A percentile compares a stretch with the other conserved stretches of the same genome.
These are phyloP conservation scores for Clarireedia homoeocarpa DNA, from an alignment of 2,329 filamentous ascomycete species.

Conservation along the genomic window DNA sequence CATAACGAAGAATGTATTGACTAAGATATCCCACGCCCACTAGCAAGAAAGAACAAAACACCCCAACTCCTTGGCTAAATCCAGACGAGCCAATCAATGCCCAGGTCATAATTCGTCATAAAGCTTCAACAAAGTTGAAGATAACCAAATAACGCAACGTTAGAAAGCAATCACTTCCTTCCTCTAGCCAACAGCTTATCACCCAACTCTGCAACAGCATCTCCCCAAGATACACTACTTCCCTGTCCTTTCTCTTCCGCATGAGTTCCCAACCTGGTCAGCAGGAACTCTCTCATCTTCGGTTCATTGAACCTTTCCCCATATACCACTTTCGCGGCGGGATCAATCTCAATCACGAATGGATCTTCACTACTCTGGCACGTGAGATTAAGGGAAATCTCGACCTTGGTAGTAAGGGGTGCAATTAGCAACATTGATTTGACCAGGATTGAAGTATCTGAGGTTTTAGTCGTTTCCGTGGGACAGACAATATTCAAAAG, in stretches of 20 bases:
- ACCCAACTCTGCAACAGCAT: slow-evolving; percentile 47
- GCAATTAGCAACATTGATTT: slow-evolving; percentile 53
- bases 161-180: slow-evolving; percentile 33
- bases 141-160: too few species aligned
- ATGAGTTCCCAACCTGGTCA: slow-evolving; percentile 39
- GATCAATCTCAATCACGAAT: slow-evolving; percentile 46
- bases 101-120: too few species aligned
- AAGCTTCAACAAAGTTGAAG: too few species aligned
- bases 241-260: slow-evolving; percentile 29
- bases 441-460: slow-evolving; percentile 58
- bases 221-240: slow-evolving; percentile 42
- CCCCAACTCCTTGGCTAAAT: too few species aligned
- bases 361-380: slow-evolving; percentile 39
- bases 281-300: slow-evolving; percentile 67
- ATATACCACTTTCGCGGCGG: slow-evolving; percentile 59
- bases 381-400: slow-evolving; percentile 50
- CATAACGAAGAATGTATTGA: too few species aligned
- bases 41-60: too few species aligned
- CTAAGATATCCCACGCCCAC: too few species aligned
- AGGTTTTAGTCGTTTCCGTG: slow-evolving; percentile 54
- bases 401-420: slow-evolving; percentile 60
- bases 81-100: too few species aligned
- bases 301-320: slow-evolving; percentile 69
- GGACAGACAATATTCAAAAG: slow-evolving; percentile 57
- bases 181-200: slow-evolving; percentile 48